Conservation (phyloP, 495 filamentous ascomycete species). For the Aspergillus cavernicola region DNA sequence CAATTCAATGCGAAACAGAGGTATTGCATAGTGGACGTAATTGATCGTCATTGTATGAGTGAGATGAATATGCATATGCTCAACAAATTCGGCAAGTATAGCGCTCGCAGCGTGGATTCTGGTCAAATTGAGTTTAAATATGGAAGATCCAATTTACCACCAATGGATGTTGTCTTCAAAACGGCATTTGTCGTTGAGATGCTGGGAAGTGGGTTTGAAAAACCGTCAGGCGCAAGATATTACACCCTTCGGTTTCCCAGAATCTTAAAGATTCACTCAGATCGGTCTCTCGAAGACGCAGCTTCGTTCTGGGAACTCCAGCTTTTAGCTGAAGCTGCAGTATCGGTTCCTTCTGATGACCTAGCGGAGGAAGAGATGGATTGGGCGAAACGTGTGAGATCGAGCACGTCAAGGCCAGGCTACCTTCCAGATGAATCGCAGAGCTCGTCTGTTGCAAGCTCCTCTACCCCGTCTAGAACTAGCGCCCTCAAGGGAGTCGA, state of each 20-base stretch:
- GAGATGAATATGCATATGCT: slow-evolving; percentile 45
- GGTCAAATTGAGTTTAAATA: slow-evolving; percentile 35
- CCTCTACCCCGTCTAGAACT: slow-evolving; percentile 2
- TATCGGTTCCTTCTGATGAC: slow-evolving; percentile 34
- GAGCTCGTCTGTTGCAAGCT: slow-evolving; percentile 21
- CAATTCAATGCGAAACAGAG: slow-evolving; percentile 49
- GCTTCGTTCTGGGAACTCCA: slow-evolving; percentile 55
- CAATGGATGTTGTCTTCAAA: slow-evolving; percentile 49
- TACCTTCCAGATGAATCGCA: slow-evolving; percentile 28
- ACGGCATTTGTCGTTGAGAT: slow-evolving; percentile 64
- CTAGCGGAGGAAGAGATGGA: slow-evolving; percentile 48
- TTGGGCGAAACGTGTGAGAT: slow-evolving; percentile 54
- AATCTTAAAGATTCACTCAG: slow-evolving; percentile 57
- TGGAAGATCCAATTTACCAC: slow-evolving; percentile 24
- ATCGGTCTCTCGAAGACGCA: slow-evolving; percentile 54
- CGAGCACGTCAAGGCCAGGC: slow-evolving; percentile 32
- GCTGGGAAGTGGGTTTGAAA: slow-evolving; percentile 61
- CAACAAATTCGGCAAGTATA: slow-evolving; percentile 49
- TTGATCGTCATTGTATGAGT: slow-evolving; percentile 49
- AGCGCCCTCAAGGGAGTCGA: neutral
- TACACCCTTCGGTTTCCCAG: slow-evolving; percentile 64
- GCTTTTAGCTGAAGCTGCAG: slow-evolving; percentile 46
- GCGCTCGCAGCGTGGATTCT: slow-evolving; percentile 21
- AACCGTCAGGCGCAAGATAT: slow-evolving; percentile 51
- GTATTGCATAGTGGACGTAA: slow-evolving; percentile 61